Percentiles rank a stretch among this genome's conserved stretches.
These are phyloP conservation scores for Nitzschia inconspicua DNA, from an alignment of 108 stramenopile species.

Conservation along the genomic window DNA sequence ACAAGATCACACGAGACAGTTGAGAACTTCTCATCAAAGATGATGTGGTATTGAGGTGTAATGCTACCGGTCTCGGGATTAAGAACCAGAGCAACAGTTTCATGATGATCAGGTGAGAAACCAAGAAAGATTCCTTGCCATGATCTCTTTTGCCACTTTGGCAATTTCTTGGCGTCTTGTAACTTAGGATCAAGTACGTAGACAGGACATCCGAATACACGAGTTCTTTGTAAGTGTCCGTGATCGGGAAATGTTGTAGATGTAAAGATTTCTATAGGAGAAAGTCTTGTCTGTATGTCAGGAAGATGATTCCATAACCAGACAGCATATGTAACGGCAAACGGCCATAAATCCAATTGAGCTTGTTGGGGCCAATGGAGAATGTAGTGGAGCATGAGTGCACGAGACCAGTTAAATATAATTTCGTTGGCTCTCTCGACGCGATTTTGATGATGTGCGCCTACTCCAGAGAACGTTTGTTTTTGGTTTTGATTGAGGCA, in stretches of 20 bases:
- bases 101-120: constrained; percentile 26
- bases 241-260: constrained; percentile 4
- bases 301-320: constrained; percentile 41
- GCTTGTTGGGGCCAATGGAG: constrained; percentile 38
- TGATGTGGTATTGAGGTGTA: constrained; percentile 46
- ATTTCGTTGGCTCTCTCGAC: constrained; percentile 47
- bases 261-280: constrained; percentile 29
- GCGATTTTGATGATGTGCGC: constrained; percentile 64
- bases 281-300: constrained; percentile 5
- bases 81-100: constrained; percentile 29
- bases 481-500: constrained; percentile 10
- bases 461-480: constrained; percentile 29
- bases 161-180: constrained; percentile 38
- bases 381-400: constrained; percentile 37
- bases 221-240: constrained; percentile 6
- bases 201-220: constrained; percentile 34
- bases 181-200: constrained; percentile 35
- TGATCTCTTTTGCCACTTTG: constrained; percentile 32
- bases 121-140: constrained; percentile 39
- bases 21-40: constrained; percentile 49
- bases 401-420: constrained; percentile 24
- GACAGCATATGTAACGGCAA: constrained; percentile 45
- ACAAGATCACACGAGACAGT: constrained; percentile 15
- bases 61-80: constrained; percentile 35
- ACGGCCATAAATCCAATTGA: constrained; percentile 35